Evolutionary conservation across 345 rosid genomes (phyloP), one percentile per base, ranked within the genome.

Genomic region (Firmiana major): DNA sequence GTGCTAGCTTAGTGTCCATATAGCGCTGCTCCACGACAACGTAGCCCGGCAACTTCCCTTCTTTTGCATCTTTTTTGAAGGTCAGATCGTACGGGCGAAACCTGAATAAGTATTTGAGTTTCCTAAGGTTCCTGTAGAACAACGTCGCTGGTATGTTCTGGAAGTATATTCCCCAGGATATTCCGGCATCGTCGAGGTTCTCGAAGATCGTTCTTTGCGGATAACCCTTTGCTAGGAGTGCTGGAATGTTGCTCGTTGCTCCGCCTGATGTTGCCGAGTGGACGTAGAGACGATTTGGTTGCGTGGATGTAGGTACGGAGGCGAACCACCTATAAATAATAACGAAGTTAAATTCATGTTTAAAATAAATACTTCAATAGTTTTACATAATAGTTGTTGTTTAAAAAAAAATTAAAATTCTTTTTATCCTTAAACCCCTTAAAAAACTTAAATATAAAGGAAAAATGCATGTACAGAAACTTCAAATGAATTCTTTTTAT

Each of bases 21-120:
- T 93, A 94, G 75, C 94, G 89, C 88, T 94, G 98, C 87, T 94
- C 99, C 70, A 94, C 81, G 80, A 93, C 94, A 53, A 78, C 76
- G 75, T 95, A 95, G 3, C 76, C 78, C 19, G 96, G 96, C 22
- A 95, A 87, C 77, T 88, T 92, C 5, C 98, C 99, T 9, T 81
- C 24, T 49, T 49, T 31, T 6, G 98, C 99, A 38, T 93, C 67
- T 0, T 49, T 49, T 71, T 90, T 87, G 77, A 95, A 95, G 26
- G 74, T 34, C 77, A 22, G 6, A 12, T 55, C 86, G 77, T 93
- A 95, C 8, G 80, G 79, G 42, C 64, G 92, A 82, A 95, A 93
- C 5, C 84, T 90, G 0, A 12, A 0, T 0, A 72, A 10, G 85
- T 93, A 91, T 73, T 95, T 91, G 63, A 91, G 71, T 83, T 95